Evolutionary conservation across 208 protist species (phyloP).

Genomic region (Trypanosoma conorhini): DNA sequence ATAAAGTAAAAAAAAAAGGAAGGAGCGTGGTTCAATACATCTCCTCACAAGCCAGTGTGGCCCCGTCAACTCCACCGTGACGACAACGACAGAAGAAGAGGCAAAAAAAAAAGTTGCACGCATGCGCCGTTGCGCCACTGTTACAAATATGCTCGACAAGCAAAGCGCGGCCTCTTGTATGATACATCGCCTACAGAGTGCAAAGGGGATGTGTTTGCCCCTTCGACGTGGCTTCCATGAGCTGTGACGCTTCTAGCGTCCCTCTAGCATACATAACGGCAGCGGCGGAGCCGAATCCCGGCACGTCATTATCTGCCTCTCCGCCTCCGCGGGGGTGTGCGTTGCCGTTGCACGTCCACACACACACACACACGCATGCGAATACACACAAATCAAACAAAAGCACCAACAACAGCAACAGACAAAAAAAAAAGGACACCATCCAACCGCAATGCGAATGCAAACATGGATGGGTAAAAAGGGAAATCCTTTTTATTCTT

Average conservation of each 20-base stretch:
- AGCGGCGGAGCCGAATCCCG: too few species aligned
- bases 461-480: background rate
- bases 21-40: slow-evolving; percentile 3
- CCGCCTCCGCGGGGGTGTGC: too few species aligned
- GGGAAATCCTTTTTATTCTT: background rate
- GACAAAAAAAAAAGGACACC: background rate
- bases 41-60: background rate
- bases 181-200: too few species aligned
- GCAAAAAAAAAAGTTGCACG: too few species aligned
- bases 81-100: too few species aligned
- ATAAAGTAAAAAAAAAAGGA: slow-evolving; percentile 13
- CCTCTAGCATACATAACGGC: background rate
- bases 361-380: background rate
- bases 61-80: background rate
- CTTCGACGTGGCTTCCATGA: background rate
- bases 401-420: background rate
- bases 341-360: too few species aligned
- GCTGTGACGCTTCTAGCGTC: background rate
- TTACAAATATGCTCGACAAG: too few species aligned
- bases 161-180: too few species aligned
- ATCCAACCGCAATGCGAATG: background rate
- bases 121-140: too few species aligned
- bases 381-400: background rate
- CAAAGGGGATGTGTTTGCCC: background rate
- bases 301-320: too few species aligned